Percentiles rank a stretch among this genome's conserved stretches.
These are phyloP conservation scores for Chalaropsis thielavioides DNA, from an alignment of 2,329 filamentous ascomycete genomes.

Conservation along the genomic window DNA sequence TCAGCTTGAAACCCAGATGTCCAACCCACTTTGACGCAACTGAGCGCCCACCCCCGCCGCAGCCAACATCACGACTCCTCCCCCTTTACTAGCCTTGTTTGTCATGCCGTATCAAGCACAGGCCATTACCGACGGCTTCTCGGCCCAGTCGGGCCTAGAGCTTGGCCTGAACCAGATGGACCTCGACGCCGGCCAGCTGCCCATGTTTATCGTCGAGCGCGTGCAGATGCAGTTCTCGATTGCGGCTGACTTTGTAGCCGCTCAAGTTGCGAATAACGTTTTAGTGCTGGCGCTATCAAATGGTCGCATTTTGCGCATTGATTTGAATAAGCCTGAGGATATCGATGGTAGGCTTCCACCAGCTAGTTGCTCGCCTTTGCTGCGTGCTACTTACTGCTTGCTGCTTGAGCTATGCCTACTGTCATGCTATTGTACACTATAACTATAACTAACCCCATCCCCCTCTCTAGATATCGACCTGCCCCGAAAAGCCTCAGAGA, in stretches of 20 bases:
- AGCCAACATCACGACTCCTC: not conserved
- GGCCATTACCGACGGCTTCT: conserved; percentile 49
- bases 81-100: conserved; percentile 2
- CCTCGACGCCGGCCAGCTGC: conserved; percentile 47
- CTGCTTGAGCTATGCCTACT: not conserved
- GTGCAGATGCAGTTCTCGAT: conserved; percentile 91
- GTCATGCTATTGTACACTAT: not conserved
- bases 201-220: conserved; percentile 87
- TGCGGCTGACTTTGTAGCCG: conserved; percentile 88
- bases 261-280: conserved; percentile 95
- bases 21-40: not conserved
- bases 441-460: not conserved
- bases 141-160: conserved; percentile 45
- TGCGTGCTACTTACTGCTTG: too few species aligned
- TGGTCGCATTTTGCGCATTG: conserved; percentile 83
- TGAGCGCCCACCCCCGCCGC: not conserved
- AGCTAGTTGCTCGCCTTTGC: not conserved
- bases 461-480: conserved; percentile 69
- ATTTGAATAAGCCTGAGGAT: conserved; percentile 82
- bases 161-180: conserved; percentile 33
- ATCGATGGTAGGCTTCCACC: conserved; percentile 57
- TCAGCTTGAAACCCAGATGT: not conserved
- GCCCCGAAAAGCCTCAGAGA: conserved; percentile 79
- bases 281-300: conserved; percentile 84
- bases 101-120: conserved; percentile 52